A percentile compares a stretch with the other conserved stretches of the same genome.
Conservation (phyloP, 2,329 filamentous ascomycete genomes). For the Fusarium tjaetaba region DNA sequence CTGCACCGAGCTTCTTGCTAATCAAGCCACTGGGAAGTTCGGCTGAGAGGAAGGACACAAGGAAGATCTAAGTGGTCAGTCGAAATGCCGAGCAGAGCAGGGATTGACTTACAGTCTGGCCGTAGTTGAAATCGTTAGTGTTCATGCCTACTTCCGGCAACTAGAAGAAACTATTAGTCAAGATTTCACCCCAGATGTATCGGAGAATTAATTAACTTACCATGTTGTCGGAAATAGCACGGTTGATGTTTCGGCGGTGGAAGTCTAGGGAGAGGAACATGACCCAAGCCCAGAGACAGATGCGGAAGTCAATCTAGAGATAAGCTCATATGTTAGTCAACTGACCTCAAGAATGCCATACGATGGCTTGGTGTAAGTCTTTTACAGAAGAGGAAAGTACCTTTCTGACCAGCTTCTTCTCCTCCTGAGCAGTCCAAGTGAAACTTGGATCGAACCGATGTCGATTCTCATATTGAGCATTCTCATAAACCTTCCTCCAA, state of each 20-base stretch:
- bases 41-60: slow-evolving; percentile 56
- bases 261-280: slow-evolving; percentile 61
- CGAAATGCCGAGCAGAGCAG: neutral
- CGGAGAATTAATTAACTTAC: slow-evolving; percentile 22
- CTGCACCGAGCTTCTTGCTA: slow-evolving; percentile 61
- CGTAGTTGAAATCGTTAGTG: slow-evolving; percentile 59
- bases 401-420: slow-evolving; percentile 57
- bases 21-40: slow-evolving; percentile 61
- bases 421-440: slow-evolving; percentile 59
- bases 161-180: slow-evolving; percentile 21
- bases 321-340: slow-evolving; percentile 11
- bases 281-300: slow-evolving; percentile 54
- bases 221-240: slow-evolving; percentile 53
- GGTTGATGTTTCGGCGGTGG: slow-evolving; percentile 59
- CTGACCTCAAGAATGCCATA: neutral
- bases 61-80: slow-evolving; percentile 51
- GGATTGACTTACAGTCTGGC: slow-evolving; percentile 48
- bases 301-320: slow-evolving; percentile 57
- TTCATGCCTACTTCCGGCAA: slow-evolving; percentile 53
- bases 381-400: slow-evolving; percentile 36
- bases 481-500: slow-evolving; percentile 64
- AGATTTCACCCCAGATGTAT: rapidly evolving
- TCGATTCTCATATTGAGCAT: slow-evolving; percentile 66
- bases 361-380: rapidly evolving
- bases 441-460: slow-evolving; percentile 64